Evolutionary conservation across 192 early-diverging fungal genomes (phyloP).

Genomic region (Entophlyctis luteolus): DNA sequence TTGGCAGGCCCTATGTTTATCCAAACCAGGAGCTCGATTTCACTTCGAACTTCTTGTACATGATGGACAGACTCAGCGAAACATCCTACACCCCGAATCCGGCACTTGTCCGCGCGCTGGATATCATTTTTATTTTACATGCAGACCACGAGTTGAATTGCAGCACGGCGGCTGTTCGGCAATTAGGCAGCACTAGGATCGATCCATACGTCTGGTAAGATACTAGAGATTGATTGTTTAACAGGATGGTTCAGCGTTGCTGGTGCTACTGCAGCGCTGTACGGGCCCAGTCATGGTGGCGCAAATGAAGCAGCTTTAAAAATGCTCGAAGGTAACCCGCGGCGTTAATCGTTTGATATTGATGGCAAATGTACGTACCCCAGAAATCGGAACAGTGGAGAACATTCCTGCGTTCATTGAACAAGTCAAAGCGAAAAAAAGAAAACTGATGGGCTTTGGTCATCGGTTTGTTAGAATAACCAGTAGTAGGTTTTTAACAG

Average conservation of each 20-base stretch:
- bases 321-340: constrained; percentile 30
- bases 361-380: too few relatives aligned
- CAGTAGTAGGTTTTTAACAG: background rate
- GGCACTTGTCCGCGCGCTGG: constrained; percentile 55
- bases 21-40: constrained; percentile 54
- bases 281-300: constrained; percentile 65
- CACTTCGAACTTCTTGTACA: constrained; percentile 65
- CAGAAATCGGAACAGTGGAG: constrained; percentile 53
- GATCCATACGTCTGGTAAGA: constrained; percentile 42
- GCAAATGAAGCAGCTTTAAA: constrained; percentile 52
- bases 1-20: constrained; percentile 52
- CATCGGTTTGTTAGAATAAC: constrained; percentile 25
- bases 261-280: constrained; percentile 61
- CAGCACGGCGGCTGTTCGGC: constrained; percentile 61
- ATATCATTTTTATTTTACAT: constrained; percentile 68
- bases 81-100: constrained; percentile 58
- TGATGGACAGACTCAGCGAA: constrained; percentile 63
- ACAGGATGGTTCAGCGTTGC: constrained; percentile 30
- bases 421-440: constrained; percentile 56
- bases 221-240: background rate
- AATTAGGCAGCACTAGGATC: constrained; percentile 57
- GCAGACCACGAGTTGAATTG: constrained; percentile 59
- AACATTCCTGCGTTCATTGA: constrained; percentile 59
- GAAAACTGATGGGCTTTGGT: constrained; percentile 58
- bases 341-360: too few relatives aligned